Base-by-base conservation (phyloP, 1,284 basidiomycete species). In the Ustilago lituana region DNA sequence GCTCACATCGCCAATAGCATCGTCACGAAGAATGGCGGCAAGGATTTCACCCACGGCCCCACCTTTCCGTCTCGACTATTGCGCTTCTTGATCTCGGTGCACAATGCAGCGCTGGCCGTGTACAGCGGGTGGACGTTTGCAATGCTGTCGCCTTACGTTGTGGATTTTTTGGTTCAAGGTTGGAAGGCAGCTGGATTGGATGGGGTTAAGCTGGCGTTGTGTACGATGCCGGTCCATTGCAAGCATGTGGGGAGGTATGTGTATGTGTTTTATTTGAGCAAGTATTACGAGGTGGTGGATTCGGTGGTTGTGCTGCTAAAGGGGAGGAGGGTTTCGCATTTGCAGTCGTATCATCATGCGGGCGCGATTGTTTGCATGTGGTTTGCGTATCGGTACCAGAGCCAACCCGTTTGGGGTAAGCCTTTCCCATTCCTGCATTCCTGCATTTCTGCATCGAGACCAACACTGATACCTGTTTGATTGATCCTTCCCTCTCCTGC, bases 301-400 rank as follows among this genome's bases (percentile, higher is more conserved):
- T 81, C 77, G 43, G 44, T 78, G 38, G 80, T 83, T 49, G 67
- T 83, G 22, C 72, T 82, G 6, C 58, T 79, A 46, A 82, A 83
- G 69, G 82, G 82, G 10, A 82, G 81, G 50, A 71, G 68, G 38
- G 66, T 82, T 26, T 76, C 78, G n/a, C 60, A 79, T 40, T 59
- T 78, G n/a, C 77, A 80, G 56, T 70, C 72, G 22, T 78, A 79
- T 45, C 79, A 78, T 44, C 75, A 77, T 29, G 76, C 79, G 7
- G 78, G 81, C 12, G 80, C 80, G 5, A 77, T 83, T 61, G 60
- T 80, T 45, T 76, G 73, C 69, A 82, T 83, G 78, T 82, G 78
- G 75, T 68, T 79, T 40, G 82, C 74, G 5, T 73, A 74, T 48
- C 70, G 81, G 19, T 80, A 80, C 19, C 74, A 77, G 55, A 59